A percentile compares a stretch with the other conserved stretches of the same genome.
phyloP scores from a whole-genome alignment of 257 asterid genomes.

The Salvia splendens region DNA sequence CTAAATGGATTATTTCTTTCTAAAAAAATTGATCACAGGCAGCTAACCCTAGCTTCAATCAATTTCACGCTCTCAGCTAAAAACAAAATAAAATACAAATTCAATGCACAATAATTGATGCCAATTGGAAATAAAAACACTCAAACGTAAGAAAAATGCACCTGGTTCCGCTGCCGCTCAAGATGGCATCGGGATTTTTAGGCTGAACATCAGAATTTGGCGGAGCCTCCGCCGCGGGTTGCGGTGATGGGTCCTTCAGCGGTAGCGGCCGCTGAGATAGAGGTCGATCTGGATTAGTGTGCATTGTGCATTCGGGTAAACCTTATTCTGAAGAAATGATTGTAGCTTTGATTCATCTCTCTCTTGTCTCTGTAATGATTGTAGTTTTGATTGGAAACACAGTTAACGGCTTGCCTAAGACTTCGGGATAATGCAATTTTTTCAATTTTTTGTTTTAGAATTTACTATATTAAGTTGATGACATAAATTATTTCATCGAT shows the following conservation, averaged over 20 bases:
- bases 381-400: conserved; percentile 27
- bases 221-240: conserved; percentile 21
- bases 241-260: conserved; percentile 26
- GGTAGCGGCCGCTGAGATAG: conserved; percentile 25
- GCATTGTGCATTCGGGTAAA: conserved; percentile 34
- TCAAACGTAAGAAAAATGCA: conserved; percentile 6
- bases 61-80: no score
- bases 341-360: conserved; percentile 18
- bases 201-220: conserved; percentile 37
- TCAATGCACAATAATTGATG: not conserved
- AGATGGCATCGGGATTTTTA: conserved; percentile 46
- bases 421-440: conserved; percentile 31
- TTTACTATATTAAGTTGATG: no score
- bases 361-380: conserved; percentile 20
- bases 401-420: conserved; percentile 27
- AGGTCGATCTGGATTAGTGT: conserved; percentile 20
- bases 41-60: no score
- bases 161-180: conserved; percentile 74
- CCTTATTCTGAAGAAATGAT: conserved; percentile 1
- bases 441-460: not conserved
- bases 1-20: no score
- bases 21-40: no score
- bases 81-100: not conserved
- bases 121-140: conserved; percentile 10
- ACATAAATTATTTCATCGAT: no score